phyloP scores from a whole-genome alignment of 2,329 filamentous ascomycete species.

The Ophidiomyces ophidiicola region DNA sequence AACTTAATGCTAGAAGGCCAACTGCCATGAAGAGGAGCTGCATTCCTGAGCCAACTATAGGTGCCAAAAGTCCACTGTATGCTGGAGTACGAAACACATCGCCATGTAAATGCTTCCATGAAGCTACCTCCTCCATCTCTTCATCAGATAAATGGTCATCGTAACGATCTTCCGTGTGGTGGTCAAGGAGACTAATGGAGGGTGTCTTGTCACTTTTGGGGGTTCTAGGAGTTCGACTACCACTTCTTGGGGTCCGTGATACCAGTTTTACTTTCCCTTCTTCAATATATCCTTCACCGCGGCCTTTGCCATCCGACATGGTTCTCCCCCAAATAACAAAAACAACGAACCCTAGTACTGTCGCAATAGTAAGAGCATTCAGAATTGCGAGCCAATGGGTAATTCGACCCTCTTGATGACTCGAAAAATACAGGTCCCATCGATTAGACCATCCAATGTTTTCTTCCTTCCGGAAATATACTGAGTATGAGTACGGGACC shows the following conservation, averaged over 20 bases:
- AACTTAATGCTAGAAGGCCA: constrained; percentile 59
- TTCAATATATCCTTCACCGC: constrained; percentile 53
- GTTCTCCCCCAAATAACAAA: constrained; percentile 71
- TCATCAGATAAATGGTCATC: constrained; percentile 52
- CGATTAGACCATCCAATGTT: constrained; percentile 69
- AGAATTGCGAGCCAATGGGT: constrained; percentile 83
- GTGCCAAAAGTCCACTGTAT: constrained; percentile 61
- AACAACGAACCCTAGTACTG: constrained; percentile 63
- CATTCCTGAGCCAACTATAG: constrained; percentile 72
- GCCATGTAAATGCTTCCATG: constrained; percentile 81
- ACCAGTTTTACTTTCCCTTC: constrained; percentile 49
- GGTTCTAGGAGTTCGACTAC: constrained; percentile 33
- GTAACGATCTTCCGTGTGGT: constrained; percentile 39
- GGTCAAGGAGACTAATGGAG: constrained; percentile 32
- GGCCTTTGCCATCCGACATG: constrained; percentile 64
- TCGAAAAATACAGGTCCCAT: constrained; percentile 84
- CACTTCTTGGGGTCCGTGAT: constrained; percentile 36
- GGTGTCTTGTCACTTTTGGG: constrained; percentile 38
- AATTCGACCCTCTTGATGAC: constrained; percentile 67
- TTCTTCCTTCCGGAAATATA: constrained; percentile 77
- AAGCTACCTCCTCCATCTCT: constrained; percentile 67
- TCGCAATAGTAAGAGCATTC: constrained; percentile 75
- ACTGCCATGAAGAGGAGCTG: constrained; percentile 73
- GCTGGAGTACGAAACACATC: constrained; percentile 70
- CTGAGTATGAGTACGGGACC: constrained; percentile 77